phyloP scores from a whole-genome alignment of 345 rosid species.

The Rhodamnia argentea region DNA sequence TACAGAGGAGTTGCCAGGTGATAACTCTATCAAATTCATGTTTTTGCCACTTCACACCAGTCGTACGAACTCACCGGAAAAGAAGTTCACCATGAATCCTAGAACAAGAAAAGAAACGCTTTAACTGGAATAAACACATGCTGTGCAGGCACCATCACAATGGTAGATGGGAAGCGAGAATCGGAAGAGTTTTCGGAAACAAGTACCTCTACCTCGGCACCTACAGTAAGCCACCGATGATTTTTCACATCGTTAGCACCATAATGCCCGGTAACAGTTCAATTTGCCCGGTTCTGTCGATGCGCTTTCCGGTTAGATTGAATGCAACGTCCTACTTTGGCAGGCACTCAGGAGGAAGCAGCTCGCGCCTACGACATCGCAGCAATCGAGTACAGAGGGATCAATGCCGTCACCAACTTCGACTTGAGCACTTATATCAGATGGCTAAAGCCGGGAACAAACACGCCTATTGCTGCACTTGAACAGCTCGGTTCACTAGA shows the following conservation, averaged over 20 bases:
- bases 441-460: conserved; percentile 36
- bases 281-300: neutral
- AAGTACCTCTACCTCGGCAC: conserved; percentile 67
- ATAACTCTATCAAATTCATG: neutral
- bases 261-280: no score
- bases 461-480: conserved; percentile 3
- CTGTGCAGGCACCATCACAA: conserved; percentile 55
- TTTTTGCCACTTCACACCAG: neutral
- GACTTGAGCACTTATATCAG: conserved; percentile 34
- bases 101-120: neutral
- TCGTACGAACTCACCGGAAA: neutral
- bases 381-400: conserved; percentile 42
- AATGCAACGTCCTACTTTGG: neutral
- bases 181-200: conserved; percentile 61
- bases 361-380: conserved; percentile 44
- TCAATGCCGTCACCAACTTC: conserved; percentile 44
- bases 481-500: conserved; percentile 8
- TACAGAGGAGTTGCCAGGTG: conserved; percentile 70
- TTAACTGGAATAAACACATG: neutral
- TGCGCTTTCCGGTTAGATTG: neutral
- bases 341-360: conserved; percentile 50
- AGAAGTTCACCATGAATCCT: neutral
- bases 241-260: neutral
- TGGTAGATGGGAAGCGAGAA: conserved; percentile 75
- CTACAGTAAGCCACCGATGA: conserved; percentile 29